Percentiles rank a stretch among this genome's conserved stretches.
Evolutionary conservation across 2,329 filamentous ascomycete species (phyloP).

Genomic region (Venturia effusa): DNA sequence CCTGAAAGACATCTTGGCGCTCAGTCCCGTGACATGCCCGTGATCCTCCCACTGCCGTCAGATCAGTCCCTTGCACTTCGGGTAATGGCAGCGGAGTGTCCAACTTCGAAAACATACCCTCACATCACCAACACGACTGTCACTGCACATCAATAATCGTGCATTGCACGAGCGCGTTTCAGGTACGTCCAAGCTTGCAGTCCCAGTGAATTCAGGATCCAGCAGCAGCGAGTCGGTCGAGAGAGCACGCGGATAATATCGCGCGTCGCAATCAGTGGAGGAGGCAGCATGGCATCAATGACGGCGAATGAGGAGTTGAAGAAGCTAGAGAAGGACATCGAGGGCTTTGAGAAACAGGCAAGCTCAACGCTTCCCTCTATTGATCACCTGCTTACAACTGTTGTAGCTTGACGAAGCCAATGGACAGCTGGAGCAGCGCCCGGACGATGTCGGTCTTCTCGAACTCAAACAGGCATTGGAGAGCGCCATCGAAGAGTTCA

Average conservation of each 20-base stretch:
- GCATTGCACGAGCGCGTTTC: neutral
- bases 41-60: no score
- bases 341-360: slow-evolving; percentile 51
- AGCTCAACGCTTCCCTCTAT: slow-evolving; percentile 12
- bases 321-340: slow-evolving; percentile 32
- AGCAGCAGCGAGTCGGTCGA: neutral
- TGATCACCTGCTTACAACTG: slow-evolving; percentile 10
- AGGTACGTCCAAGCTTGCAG: neutral
- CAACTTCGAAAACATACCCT: neutral
- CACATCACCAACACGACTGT: neutral
- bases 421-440: slow-evolving; percentile 65
- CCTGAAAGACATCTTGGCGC: no score
- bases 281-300: neutral
- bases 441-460: slow-evolving; percentile 67
- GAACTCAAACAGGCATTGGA: slow-evolving; percentile 71
- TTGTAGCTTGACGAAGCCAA: slow-evolving; percentile 65
- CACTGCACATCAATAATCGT: neutral
- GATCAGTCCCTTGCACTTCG: no score
- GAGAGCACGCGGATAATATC: neutral
- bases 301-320: slow-evolving; percentile 15
- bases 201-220: neutral
- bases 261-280: neutral
- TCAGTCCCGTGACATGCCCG: no score
- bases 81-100: no score
- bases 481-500: slow-evolving; percentile 67